Conservation (phyloP, 2,329 filamentous ascomycete species). For the Aspergillus udagawae region DNA sequence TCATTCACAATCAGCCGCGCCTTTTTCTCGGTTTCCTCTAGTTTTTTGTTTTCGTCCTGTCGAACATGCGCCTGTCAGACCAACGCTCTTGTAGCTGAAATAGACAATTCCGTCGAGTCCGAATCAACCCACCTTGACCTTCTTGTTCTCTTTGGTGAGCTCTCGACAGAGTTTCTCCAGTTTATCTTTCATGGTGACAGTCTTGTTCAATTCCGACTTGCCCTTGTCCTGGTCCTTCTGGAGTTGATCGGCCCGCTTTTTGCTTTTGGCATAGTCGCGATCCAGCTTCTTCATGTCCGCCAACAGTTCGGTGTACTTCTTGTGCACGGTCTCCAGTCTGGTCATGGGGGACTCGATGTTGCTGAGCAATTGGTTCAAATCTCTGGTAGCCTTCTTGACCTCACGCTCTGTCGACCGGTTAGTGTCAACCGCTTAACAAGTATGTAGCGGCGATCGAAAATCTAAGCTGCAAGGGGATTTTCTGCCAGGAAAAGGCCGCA, state of each 20-base stretch:
- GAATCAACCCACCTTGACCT: constrained; percentile 70
- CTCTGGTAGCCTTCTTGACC: constrained; percentile 88
- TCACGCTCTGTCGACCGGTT: constrained; percentile 67
- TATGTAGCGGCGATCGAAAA: constrained; percentile 15
- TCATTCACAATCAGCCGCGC: constrained; percentile 81
- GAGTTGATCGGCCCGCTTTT: constrained; percentile 87
- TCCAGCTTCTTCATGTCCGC: constrained; percentile 95
- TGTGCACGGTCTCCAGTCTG: constrained; percentile 85
- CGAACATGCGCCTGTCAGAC: constrained; percentile 11
- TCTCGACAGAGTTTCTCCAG: constrained; percentile 94
- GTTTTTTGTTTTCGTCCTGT: constrained; percentile 86
- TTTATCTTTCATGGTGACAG: constrained; percentile 88
- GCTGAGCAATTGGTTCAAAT: constrained; percentile 76
- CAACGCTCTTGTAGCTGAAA: background rate
- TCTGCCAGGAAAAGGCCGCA: constrained; percentile 1
- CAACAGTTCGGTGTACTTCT: constrained; percentile 84
- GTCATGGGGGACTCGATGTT: constrained; percentile 89
- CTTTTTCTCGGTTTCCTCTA: constrained; percentile 79
- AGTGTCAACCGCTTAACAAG: constrained; percentile 10
- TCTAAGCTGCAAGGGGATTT: background rate
- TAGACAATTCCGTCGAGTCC: background rate
- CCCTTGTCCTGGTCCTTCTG: constrained; percentile 96
- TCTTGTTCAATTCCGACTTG: constrained; percentile 83
- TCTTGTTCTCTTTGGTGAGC: constrained; percentile 95
- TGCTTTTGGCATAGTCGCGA: constrained; percentile 90